A percentile compares a stretch with the other conserved stretches of the same genome.
These are phyloP conservation scores for Nigrospora sphaerica DNA, from an alignment of 2,329 filamentous ascomycete species.

Conservation along the genomic window DNA sequence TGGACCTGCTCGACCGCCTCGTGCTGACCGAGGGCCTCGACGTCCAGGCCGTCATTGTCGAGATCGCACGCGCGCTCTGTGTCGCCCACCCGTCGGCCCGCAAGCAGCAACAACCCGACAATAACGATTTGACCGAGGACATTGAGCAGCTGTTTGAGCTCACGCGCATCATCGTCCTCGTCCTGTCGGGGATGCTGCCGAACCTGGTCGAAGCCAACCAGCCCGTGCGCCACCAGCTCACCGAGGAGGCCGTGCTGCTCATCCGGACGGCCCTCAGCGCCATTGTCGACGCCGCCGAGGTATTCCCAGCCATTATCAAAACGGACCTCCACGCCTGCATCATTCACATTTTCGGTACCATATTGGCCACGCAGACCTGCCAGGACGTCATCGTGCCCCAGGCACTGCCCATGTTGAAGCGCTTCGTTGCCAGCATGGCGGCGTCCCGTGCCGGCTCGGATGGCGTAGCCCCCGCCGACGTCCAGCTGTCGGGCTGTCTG, in stretches of 20 bases:
- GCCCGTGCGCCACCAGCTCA: constrained; percentile 67
- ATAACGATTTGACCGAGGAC: constrained; percentile 84
- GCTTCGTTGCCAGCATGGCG: constrained; percentile 75
- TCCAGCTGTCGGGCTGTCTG: constrained; percentile 75
- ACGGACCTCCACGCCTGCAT: constrained; percentile 95
- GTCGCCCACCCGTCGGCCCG: constrained; percentile 86
- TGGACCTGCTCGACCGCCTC: constrained; percentile 88
- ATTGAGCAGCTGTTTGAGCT: constrained; percentile 97
- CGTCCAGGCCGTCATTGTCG: constrained; percentile 86
- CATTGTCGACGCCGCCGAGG: constrained; percentile 87
- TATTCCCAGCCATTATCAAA: constrained; percentile 94
- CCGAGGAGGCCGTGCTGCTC: constrained; percentile 78
- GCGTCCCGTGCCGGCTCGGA: constrained; percentile 29
- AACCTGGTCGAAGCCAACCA: constrained; percentile 65
- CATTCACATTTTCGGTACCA: constrained; percentile 91
- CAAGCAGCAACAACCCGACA: constrained; percentile 55
- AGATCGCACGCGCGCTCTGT: constrained; percentile 85
- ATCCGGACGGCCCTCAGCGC: constrained; percentile 77
- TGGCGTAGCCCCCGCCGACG: constrained; percentile 42
- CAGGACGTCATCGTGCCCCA: constrained; percentile 86
- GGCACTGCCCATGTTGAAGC: constrained; percentile 82
- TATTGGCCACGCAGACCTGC: constrained; percentile 78
- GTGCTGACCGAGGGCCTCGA: constrained; percentile 85
- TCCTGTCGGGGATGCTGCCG: constrained; percentile 80
- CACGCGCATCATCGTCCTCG: constrained; percentile 90